Percentiles rank a stretch among this genome's conserved stretches.
These are phyloP conservation scores for Carex sylvatica DNA, from an alignment of 202 grass and related monocot genomes.

Conservation along the genomic window DNA sequence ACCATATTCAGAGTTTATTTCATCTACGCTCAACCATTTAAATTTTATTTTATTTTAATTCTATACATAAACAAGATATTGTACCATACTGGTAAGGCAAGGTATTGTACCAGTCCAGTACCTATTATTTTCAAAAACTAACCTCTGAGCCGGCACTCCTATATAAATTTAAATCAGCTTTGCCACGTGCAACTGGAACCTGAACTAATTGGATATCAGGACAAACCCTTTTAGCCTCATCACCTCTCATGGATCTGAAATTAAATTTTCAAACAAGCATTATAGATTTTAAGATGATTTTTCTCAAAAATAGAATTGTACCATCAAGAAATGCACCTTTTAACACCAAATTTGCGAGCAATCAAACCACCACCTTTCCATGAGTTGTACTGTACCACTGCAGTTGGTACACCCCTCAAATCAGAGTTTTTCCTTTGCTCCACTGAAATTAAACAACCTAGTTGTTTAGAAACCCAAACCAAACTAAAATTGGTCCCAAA, in stretches of 20 bases:
- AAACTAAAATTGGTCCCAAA: too few species aligned
- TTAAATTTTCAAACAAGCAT: neutral
- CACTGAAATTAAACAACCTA: too few species aligned
- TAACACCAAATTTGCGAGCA: constrained; percentile 82
- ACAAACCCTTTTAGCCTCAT: constrained; percentile 80
- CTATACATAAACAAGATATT: too few species aligned
- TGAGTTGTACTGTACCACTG: constrained; percentile 91
- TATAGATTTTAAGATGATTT: neutral
- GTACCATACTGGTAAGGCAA: too few species aligned
- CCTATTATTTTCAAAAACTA: neutral
- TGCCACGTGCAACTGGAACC: constrained; percentile 83
- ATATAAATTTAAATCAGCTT: constrained; percentile 93
- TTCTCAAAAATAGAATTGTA: neutral
- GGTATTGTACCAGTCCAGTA: too few species aligned
- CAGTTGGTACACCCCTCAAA: constrained; percentile 78
- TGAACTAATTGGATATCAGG: constrained; percentile 73
- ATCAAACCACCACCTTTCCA: constrained; percentile 91
- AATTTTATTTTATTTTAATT: too few species aligned
- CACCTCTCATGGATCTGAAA: constrained; percentile 81
- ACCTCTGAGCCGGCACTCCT: constrained; percentile 81
- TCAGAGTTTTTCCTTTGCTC: constrained; percentile 69
- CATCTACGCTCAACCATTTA: too few species aligned
- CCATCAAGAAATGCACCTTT: constrained; percentile 41
- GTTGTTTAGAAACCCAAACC: too few species aligned
- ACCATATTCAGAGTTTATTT: too few species aligned